Evolutionary conservation across 2,329 filamentous ascomycete genomes (phyloP), one percentile per base, ranked within the genome.

Genomic region (Pyricularia sp.): DNA sequence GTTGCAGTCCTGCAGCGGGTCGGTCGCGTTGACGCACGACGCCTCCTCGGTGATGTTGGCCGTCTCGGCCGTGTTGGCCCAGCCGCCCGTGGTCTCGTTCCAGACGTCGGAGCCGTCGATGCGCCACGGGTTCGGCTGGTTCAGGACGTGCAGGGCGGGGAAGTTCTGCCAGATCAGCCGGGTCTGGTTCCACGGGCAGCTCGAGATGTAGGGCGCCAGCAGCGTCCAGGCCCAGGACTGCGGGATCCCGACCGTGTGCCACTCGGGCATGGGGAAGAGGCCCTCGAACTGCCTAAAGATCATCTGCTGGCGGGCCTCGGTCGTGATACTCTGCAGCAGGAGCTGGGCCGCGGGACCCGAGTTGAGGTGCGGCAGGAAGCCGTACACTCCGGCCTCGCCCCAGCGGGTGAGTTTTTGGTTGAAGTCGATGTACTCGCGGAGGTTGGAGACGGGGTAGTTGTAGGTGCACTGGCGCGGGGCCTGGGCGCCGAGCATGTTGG

Each of bases 171-270:
- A 96, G 28, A 88, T 85, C 33, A 96, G 82, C 7, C 91, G 87
- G 0, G 91, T 94, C 72, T 90, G 88, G 76, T 90, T 87, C 63
- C 79, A 80, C 0, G 92, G 92, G 77, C 92, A 96, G 5, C 84
- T 89, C 50, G 86, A 88, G 77, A 96, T 94, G 78, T 93, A 93
- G 0, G 92, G 92, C 0, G 92, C 92, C 4, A 95, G 82, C 26
- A 92, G 83, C 0, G 92, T 91, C 92, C 92, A 96, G 0, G 89
- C 87, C 92, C 92, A 96, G 0, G 89, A 92, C 77, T 96, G 92
- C 0, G 92, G 92, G 28, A 94, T 88, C 58, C 91, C 91, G 6
- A 88, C 83, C 74, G 92, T 88, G 76, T 94, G 93, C 91, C 91
- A 95, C 11, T 91, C 90, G 0, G 92, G 90, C 90, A 92, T 92